Conservation (phyloP, 1,284 basidiomycete species). For the Heterobasidion irregulare region DNA sequence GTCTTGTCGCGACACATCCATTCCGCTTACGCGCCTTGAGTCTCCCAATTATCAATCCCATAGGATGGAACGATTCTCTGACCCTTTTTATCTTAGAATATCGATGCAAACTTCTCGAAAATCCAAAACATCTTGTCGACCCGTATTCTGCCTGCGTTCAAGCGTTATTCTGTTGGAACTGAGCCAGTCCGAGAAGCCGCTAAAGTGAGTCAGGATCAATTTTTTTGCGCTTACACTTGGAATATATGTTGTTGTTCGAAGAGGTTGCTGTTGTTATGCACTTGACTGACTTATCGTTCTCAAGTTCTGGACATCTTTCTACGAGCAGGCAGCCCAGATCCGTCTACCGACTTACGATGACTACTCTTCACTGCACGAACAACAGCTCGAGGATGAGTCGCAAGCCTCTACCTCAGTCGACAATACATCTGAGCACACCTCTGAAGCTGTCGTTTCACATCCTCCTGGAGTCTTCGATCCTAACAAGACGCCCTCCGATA, state of each 20-base stretch:
- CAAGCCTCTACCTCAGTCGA: neutral
- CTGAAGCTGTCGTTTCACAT: constrained; percentile 13
- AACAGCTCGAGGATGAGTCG: constrained; percentile 9
- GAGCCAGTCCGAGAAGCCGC: constrained; percentile 86
- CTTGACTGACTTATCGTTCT: neutral
- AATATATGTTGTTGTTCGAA: neutral
- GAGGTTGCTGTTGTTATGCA: neutral
- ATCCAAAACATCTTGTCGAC: constrained; percentile 84
- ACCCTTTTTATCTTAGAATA: constrained; percentile 47
- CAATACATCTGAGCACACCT: constrained; percentile 25
- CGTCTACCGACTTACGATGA: constrained; percentile 69
- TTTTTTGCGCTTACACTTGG: neutral
- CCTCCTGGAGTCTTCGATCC: constrained; percentile 16
- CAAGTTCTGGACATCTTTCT: constrained; percentile 95
- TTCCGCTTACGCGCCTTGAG: neutral
- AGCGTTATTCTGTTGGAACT: constrained; percentile 79
- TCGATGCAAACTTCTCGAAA: constrained; percentile 89
- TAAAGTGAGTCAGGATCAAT: constrained; percentile 41
- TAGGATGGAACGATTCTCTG: no score
- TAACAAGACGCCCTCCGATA: constrained; percentile 41
- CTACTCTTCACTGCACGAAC: constrained; percentile 32
- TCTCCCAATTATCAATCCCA: neutral
- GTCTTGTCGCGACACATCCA: constrained; percentile 8
- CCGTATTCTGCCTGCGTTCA: constrained; percentile 80
- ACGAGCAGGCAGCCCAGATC: constrained; percentile 84